Conservation (phyloP, 495 filamentous ascomycete genomes). For the Ramalina intermedia region DNA sequence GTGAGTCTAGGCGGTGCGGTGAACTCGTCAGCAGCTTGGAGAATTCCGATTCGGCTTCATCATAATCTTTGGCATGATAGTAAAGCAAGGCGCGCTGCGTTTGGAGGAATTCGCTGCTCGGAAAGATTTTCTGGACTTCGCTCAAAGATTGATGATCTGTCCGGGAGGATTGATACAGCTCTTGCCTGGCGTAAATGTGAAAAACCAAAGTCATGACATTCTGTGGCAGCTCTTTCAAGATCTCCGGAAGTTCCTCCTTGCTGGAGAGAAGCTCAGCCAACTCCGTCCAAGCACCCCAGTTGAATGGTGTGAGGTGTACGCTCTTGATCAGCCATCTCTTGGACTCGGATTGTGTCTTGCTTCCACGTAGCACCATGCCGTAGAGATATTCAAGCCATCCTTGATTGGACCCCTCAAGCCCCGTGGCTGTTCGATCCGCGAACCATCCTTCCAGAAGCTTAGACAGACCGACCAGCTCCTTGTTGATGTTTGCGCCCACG, state of each 20-base stretch:
- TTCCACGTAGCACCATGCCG: constrained; percentile 76
- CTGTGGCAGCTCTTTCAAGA: constrained; percentile 53
- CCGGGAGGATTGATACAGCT: constrained; percentile 74
- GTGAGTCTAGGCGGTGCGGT: constrained; percentile 75
- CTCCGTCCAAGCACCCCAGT: constrained; percentile 96
- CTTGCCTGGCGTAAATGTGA: constrained; percentile 75
- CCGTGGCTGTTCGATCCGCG: constrained; percentile 40
- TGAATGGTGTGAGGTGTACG: constrained; percentile 74
- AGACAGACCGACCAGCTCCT: constrained; percentile 60
- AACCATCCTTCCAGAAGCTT: constrained; percentile 71
- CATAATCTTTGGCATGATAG: constrained; percentile 90
- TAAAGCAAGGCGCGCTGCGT: constrained; percentile 76
- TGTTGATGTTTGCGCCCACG: constrained; percentile 66
- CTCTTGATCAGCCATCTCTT: constrained; percentile 71
- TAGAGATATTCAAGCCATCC: constrained; percentile 97
- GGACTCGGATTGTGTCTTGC: constrained; percentile 75
- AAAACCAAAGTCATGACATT: constrained; percentile 92
- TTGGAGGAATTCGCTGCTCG: constrained; percentile 70
- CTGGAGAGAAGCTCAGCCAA: constrained; percentile 59
- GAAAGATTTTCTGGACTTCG: constrained; percentile 70
- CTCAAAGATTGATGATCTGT: constrained; percentile 52
- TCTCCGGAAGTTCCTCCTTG: constrained; percentile 57
- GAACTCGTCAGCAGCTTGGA: constrained; percentile 61
- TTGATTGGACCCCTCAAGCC: constrained; percentile 50
- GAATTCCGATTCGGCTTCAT: constrained; percentile 75